Base-by-base conservation (phyloP, 2,329 filamentous ascomycete species). In the Paraphaeosphaeria sporulosa region DNA sequence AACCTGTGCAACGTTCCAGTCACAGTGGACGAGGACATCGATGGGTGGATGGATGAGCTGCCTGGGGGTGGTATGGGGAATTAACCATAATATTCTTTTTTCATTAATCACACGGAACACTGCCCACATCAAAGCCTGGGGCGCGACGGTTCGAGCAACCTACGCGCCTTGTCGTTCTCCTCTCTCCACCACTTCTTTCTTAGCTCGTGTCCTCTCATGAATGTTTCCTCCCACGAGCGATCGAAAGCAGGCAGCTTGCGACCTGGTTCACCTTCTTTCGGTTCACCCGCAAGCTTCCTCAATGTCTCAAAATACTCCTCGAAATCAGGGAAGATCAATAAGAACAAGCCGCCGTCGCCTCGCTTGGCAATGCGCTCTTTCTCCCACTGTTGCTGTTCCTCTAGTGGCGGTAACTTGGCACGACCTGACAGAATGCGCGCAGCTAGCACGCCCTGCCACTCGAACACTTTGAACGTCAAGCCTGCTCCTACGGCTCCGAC, bases 391-490 rank as follows among this genome's bases (percentile, higher is more conserved):
- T 77, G 67, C 78, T 86, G 85, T 57, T 84, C 84, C 13, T 78
- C 75, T 0, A 76, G 23, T 0, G 81, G 64, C 0, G 88, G 88
- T 1, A 89, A 73, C 0, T 65, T 75, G 0, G 82, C 82, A 1
- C 85, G 79, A 0, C 86, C 86, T 0, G 87, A 83, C 0, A 90
- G 79, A 2, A 88, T 73, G 0, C 87, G 79, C 1, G 88, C 87
- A 0, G 84, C 86, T 1, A 86, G 80, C 0, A 90, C 87, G 7
- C 87, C 87, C 68, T 90, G 88, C 86, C 86, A 90, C 75, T 90
- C 88, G 57, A 89, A 90, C 32, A 90, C 83, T 70, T 88, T 89
- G 77, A 91, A 90, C 0, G 88, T 90, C 30, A 91, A 60, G 4
- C 70, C 69, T 43, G 69, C 64, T 67, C 73, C 67, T 59, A 84